Evolutionary conservation across 1,284 basidiomycete species (phyloP).

Genomic region (Austroboletus novae-zelandiae): DNA sequence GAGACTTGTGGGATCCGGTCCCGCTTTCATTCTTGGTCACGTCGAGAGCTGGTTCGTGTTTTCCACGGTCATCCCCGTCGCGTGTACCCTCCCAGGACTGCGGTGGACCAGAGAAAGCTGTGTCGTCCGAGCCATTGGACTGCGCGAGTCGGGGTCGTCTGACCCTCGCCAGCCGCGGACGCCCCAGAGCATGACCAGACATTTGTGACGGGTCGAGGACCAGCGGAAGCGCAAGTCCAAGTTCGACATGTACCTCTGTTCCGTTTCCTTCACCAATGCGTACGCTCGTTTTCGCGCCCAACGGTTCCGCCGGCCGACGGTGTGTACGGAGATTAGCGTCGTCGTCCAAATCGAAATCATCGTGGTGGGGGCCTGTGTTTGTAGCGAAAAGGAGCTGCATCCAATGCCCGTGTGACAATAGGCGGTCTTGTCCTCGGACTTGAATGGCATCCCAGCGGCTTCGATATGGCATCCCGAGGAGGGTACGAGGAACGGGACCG

Average conservation of each 20-base stretch:
- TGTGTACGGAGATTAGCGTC: no score
- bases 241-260: no score
- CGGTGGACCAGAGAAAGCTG: neutral
- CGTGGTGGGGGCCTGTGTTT: no score
- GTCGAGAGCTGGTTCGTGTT: neutral
- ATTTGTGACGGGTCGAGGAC: neutral
- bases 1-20: neutral
- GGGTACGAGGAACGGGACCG: neutral
- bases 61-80: neutral
- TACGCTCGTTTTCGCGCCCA: no score
- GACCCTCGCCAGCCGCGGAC: neutral
- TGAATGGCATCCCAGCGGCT: no score
- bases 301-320: no score
- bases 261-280: no score
- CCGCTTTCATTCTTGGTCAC: neutral
- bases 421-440: no score
- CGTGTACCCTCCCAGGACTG: neutral
- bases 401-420: no score
- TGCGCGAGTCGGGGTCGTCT: neutral
- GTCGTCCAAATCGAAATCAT: no score
- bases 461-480: neutral
- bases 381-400: no score
- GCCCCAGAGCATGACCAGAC: neutral
- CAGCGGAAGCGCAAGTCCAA: neutral
- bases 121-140: neutral